Evolutionary conservation across 2,329 filamentous ascomycete genomes (phyloP).

Genomic region (Penicillium sp.): DNA sequence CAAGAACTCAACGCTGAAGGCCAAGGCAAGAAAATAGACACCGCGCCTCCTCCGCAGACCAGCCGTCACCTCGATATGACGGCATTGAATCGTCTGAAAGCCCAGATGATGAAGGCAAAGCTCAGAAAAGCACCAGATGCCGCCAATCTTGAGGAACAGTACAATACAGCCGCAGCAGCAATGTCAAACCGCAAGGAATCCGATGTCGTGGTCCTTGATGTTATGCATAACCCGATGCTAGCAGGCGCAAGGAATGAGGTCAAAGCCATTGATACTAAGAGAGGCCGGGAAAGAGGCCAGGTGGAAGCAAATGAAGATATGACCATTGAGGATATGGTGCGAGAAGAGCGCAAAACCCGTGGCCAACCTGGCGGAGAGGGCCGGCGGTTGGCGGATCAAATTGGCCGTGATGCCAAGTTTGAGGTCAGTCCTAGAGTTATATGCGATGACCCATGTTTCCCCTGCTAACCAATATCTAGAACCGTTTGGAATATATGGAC

Average conservation of each 20-base stretch:
- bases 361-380: constrained; percentile 71
- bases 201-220: constrained; percentile 68
- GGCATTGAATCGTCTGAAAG: constrained; percentile 76
- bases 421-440: constrained; percentile 43
- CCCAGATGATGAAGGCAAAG: constrained; percentile 93
- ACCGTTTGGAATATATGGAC: constrained; percentile 93
- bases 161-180: constrained; percentile 63
- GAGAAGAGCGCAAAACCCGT: constrained; percentile 79
- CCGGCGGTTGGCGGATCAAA: constrained; percentile 74
- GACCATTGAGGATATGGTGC: constrained; percentile 92
- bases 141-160: constrained; percentile 69
- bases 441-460: not conserved
- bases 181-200: constrained; percentile 52
- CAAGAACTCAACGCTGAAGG: constrained; percentile 32
- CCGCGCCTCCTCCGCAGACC: constrained; percentile 44
- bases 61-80: constrained; percentile 61
- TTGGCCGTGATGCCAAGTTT: constrained; percentile 86
- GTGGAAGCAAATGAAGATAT: constrained; percentile 92
- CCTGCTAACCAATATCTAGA: constrained; percentile 31
- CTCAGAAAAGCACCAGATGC: constrained; percentile 68
- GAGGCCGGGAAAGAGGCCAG: constrained; percentile 71
- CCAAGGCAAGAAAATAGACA: constrained; percentile 52
- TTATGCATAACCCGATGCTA: constrained; percentile 83
- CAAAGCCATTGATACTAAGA: constrained; percentile 65
- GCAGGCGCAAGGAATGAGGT: constrained; percentile 68